These are phyloP conservation scores for Tolypocladium nubicola DNA, from an alignment of 2,329 filamentous ascomycete genomes.

Conservation along the genomic window DNA sequence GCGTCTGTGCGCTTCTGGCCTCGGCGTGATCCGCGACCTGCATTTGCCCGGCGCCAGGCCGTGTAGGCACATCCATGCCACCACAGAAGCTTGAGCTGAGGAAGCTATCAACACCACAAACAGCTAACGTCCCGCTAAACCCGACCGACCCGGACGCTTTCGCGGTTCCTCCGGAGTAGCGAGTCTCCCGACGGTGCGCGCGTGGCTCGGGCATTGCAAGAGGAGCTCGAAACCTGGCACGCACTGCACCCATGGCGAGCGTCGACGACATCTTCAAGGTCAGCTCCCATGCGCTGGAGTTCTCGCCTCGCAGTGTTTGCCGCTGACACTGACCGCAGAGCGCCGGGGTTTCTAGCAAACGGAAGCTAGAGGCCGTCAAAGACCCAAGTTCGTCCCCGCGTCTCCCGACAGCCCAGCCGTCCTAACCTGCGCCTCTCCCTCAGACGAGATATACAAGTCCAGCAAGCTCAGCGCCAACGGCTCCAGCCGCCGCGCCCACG, in stretches of 20 bases:
- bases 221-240: background rate
- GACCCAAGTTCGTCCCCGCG: conserved; percentile 46
- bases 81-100: background rate
- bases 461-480: conserved; percentile 39
- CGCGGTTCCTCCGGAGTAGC: background rate
- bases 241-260: conserved; percentile 33
- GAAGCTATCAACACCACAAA: too few species aligned
- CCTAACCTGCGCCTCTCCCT: background rate
- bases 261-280: conserved; percentile 51
- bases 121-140: too few species aligned
- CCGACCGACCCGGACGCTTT: background rate
- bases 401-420: background rate
- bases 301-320: background rate
- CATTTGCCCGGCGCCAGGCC: background rate
- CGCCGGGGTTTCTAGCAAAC: conserved; percentile 43
- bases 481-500: conserved; percentile 32
- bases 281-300: background rate
- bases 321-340: conserved; percentile 14
- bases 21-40: background rate
- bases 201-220: background rate
- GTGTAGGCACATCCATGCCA: background rate
- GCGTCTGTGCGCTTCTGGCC: background rate
- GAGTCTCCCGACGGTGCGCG: background rate
- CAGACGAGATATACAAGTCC: conserved; percentile 55
- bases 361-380: conserved; percentile 50